Evolutionary conservation across 1,139 yeast species (phyloP), one percentile per base, ranked within the genome.

Genomic region (Sporopachydermia cereana): DNA sequence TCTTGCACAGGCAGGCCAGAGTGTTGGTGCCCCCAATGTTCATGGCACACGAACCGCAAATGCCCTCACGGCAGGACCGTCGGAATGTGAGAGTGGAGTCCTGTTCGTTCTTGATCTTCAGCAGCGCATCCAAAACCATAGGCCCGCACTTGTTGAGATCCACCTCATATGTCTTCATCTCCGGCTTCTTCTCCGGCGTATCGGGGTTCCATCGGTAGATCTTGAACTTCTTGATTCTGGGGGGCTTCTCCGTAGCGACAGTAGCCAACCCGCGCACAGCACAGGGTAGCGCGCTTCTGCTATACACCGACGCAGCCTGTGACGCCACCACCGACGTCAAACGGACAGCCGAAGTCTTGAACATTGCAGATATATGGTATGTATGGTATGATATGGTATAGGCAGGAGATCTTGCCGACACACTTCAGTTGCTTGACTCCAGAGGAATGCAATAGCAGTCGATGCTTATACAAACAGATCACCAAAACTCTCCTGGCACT

Each of bases 41-140:
- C 99, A 91, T 91, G 57, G 99, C 99, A 74, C 99, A 91, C 3
- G 97, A 91, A 44, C 99, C 99, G 71, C 99, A 91, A 56, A 91
- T 93, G 59, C 99, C 99, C 69, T 91, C 99, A 73, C 99, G 89
- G 71, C 98, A 91, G 45, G 97, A 88, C 69, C 98, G 82, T 73
- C 99, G 82, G 68, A 91, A 84, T 2, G 98, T 91, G 62, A 91
- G 76, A 27, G 97, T 84, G 39, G 97, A 68, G 64, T 91, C 99
- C 64, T 86, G 94, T 67, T 91, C 98, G 66, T 88, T 88, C 70
- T 91, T 91, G 67, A 91, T 88, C 68, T 89, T 91, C 57, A 91
- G 67, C 52, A 91, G 68, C 39, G 98, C 98, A 66, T 91, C 99
- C 61, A 91, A 74, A 46, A 93, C 85, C 98, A 91, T 91, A 50